phyloP scores from a whole-genome alignment of 139 green algal genomes.

The Pleodorina starrii region DNA sequence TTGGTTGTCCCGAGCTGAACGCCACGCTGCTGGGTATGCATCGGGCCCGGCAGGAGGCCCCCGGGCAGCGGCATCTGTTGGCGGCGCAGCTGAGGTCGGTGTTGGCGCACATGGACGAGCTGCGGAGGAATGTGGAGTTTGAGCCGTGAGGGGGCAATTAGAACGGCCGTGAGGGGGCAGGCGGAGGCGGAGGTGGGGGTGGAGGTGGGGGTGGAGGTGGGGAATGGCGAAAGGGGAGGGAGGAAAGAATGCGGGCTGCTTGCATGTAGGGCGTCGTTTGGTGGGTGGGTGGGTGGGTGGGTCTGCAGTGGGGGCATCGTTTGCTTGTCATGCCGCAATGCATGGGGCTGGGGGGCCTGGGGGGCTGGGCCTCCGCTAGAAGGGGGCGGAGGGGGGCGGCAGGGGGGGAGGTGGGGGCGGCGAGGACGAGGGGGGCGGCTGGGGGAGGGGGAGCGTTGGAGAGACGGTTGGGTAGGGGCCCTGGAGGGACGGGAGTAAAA shows the following conservation, averaged over 20 bases:
- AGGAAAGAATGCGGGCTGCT: neutral
- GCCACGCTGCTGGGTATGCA: constrained; percentile 15
- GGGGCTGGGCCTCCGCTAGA: too few species aligned
- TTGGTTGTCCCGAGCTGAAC: constrained; percentile 26
- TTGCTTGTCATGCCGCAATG: neutral
- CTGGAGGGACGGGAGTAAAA: too few species aligned
- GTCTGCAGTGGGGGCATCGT: neutral
- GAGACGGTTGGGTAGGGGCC: too few species aligned
- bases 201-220: neutral
- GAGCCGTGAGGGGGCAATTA: constrained; percentile 5
- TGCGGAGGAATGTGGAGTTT: constrained; percentile 28
- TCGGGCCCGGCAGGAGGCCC: neutral
- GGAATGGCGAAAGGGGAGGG: neutral
- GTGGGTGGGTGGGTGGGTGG: neutral
- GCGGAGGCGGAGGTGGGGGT: neutral
- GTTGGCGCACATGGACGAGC: constrained; percentile 3
- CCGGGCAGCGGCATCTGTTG: neutral
- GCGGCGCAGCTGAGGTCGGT: constrained; percentile 10
- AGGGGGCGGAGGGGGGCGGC: too few species aligned
- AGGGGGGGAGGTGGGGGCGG: too few species aligned
- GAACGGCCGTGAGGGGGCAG: neutral
- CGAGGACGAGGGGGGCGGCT: too few species aligned
- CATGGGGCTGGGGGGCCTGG: too few species aligned
- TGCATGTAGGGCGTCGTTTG: too few species aligned
- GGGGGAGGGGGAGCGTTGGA: too few species aligned